Evolutionary conservation across 2,329 filamentous ascomycete genomes (phyloP).

Genomic region (Plectosphaerella cucumerina): DNA sequence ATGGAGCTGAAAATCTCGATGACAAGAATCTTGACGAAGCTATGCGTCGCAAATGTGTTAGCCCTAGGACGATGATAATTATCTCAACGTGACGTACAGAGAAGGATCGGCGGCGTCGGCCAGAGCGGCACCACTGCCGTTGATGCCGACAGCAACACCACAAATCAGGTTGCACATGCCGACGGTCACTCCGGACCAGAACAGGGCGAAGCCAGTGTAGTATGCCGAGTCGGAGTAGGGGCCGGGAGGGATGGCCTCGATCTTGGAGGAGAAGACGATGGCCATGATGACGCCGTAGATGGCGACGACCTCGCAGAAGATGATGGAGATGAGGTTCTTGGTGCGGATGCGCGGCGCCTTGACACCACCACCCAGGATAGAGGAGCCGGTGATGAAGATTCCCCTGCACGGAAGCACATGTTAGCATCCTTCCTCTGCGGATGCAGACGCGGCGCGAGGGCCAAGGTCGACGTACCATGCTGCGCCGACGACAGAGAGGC

Average conservation of each 20-base stretch:
- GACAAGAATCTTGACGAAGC: slow-evolving; percentile 97
- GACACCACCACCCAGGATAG: slow-evolving; percentile 94
- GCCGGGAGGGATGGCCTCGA: slow-evolving; percentile 61
- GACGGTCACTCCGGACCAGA: slow-evolving; percentile 93
- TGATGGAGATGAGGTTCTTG: slow-evolving; percentile 99
- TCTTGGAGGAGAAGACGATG: slow-evolving; percentile 92
- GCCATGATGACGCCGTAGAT: slow-evolving; percentile 99
- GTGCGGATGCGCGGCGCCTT: slow-evolving; percentile 96
- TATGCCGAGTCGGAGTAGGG: slow-evolving; percentile 75
- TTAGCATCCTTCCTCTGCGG: slow-evolving; percentile 8
- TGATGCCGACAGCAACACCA: slow-evolving; percentile 95
- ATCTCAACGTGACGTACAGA: slow-evolving; percentile 56
- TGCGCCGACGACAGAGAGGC: slow-evolving; percentile 91
- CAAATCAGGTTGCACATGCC: slow-evolving; percentile 95
- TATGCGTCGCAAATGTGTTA: slow-evolving; percentile 26
- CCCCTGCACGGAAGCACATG: slow-evolving; percentile 57
- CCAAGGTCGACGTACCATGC: slow-evolving; percentile 67
- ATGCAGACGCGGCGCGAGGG: neutral
- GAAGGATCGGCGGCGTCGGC: slow-evolving; percentile 91
- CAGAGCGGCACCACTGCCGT: slow-evolving; percentile 91
- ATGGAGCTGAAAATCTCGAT: slow-evolving; percentile 99
- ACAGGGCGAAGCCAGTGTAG: slow-evolving; percentile 92
- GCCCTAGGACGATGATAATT: neutral
- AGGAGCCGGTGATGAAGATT: slow-evolving; percentile 97
- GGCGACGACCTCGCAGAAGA: slow-evolving; percentile 99